Evolutionary conservation across 2,329 filamentous ascomycete genomes (phyloP).

Genomic region (Tolypocladium pustulatum): DNA sequence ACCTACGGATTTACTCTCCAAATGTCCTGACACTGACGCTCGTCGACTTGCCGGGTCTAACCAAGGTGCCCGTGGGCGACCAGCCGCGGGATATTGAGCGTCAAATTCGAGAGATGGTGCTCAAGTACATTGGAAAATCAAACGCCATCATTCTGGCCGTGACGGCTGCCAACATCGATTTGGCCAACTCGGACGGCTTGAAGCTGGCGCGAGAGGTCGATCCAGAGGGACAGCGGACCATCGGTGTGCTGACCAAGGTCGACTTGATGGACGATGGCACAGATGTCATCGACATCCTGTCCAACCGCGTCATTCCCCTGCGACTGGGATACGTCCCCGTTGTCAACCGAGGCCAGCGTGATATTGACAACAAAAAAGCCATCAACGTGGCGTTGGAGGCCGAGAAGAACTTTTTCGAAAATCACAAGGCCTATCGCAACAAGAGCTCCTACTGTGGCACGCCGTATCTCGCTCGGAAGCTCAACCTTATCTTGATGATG

Average conservation of each 20-base stretch:
- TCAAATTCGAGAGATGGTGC: conserved; percentile 95
- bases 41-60: conserved; percentile 91
- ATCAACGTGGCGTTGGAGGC: conserved; percentile 86
- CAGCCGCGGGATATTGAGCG: conserved; percentile 94
- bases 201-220: conserved; percentile 96
- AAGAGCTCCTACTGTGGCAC: conserved; percentile 99
- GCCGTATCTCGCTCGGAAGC: conserved; percentile 88
- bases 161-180: conserved; percentile 91
- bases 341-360: conserved; percentile 93
- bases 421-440: conserved; percentile 96
- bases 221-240: conserved; percentile 92
- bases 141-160: conserved; percentile 97
- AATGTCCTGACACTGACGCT: conserved; percentile 95
- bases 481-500: conserved; percentile 99
- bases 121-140: conserved; percentile 97
- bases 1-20: conserved; percentile 94
- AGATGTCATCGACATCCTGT: conserved; percentile 96
- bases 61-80: conserved; percentile 92
- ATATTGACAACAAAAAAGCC: conserved; percentile 96
- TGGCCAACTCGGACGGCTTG: conserved; percentile 96
- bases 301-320: conserved; percentile 91
- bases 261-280: conserved; percentile 98
- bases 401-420: conserved; percentile 96
- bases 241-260: conserved; percentile 96
- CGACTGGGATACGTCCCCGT: conserved; percentile 93